A percentile compares a stretch with the other conserved stretches of the same genome.
phyloP scores from a whole-genome alignment of 257 asterid species.

The Solanum appendiculatum region DNA sequence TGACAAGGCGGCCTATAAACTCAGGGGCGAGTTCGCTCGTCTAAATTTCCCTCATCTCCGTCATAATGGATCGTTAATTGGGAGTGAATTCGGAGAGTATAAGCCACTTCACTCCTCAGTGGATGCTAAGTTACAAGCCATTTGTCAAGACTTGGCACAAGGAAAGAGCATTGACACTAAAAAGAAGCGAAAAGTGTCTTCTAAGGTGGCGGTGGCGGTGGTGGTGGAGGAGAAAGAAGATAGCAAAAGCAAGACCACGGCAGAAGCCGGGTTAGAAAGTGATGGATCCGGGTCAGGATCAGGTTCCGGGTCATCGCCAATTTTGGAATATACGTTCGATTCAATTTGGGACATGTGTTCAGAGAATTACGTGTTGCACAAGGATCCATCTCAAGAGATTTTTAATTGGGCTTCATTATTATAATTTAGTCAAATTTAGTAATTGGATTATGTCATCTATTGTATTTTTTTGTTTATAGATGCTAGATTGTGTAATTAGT shows the following conservation, averaged over 20 bases:
- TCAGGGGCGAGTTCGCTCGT: conserved; percentile 77
- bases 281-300: conserved; percentile 18
- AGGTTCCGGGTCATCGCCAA: conserved; percentile 26
- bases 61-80: conserved; percentile 59
- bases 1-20: conserved; percentile 60
- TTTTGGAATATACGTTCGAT: conserved; percentile 28
- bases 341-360: conserved; percentile 38
- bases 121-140: conserved; percentile 70
- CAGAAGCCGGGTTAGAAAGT: conserved; percentile 22
- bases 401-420: conserved; percentile 49
- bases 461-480: neutral
- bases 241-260: neutral
- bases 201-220: conserved; percentile 2
- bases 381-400: conserved; percentile 45
- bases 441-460: neutral
- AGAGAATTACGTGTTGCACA: conserved; percentile 24
- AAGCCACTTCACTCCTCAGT: conserved; percentile 82
- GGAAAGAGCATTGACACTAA: conserved; percentile 59
- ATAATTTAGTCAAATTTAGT: neutral
- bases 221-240: neutral
- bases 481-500: neutral
- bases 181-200: conserved; percentile 2
- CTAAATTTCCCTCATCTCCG: conserved; percentile 85
- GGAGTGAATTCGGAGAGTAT: conserved; percentile 75
- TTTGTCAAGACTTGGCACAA: conserved; percentile 63